phyloP scores from a whole-genome alignment of 1,139 yeast species.

The Pichia sp. region DNA sequence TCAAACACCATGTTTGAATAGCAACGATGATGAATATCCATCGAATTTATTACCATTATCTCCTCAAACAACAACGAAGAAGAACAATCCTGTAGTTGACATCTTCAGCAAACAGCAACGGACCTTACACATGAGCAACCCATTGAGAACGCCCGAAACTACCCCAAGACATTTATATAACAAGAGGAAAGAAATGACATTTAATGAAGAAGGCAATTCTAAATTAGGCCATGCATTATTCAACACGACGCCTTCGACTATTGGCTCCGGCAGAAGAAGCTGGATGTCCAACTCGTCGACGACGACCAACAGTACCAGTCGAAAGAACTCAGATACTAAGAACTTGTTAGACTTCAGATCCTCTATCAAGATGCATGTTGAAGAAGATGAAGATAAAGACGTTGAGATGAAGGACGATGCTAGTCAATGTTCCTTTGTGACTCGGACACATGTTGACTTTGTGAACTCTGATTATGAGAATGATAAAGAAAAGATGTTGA shows the following conservation, averaged over 20 bases:
- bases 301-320: neutral
- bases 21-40: conserved; percentile 13
- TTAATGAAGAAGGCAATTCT: neutral
- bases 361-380: conserved; percentile 11
- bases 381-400: conserved; percentile 21
- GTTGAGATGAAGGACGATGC: conserved; percentile 4
- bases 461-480: neutral
- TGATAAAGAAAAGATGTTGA: conserved; percentile 9
- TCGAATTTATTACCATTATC: conserved; percentile 12
- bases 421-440: no score
- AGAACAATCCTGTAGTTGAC: conserved; percentile 6
- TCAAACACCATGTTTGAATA: conserved; percentile 23
- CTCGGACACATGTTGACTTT: no score
- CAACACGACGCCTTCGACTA: conserved; percentile 29
- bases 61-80: conserved; percentile 13
- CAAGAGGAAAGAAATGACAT: neutral
- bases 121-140: conserved; percentile 1
- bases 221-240: conserved; percentile 23
- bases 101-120: conserved; percentile 1
- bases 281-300: neutral
- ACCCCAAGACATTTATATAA: conserved; percentile 24
- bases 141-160: conserved; percentile 30
- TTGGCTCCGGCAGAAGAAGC: conserved; percentile 27
- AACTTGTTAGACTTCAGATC: conserved; percentile 13
- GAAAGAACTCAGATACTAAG: neutral